phyloP scores from a whole-genome alignment of 1,284 basidiomycete genomes.

The Vanrija sp. region DNA sequence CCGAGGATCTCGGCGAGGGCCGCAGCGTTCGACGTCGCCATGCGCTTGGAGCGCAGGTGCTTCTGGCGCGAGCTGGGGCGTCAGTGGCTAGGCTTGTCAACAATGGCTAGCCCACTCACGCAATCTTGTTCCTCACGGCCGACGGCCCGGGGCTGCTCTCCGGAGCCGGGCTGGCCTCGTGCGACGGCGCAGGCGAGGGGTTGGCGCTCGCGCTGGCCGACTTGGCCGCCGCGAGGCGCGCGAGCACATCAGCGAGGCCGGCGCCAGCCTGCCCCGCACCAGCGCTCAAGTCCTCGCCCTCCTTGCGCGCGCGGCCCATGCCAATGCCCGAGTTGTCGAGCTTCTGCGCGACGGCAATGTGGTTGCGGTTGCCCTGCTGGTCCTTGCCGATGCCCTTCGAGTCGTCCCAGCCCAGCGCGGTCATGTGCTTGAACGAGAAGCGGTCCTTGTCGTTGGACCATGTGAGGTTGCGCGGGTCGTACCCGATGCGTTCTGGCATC shows the following conservation, averaged over 20 bases:
- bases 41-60: conserved; percentile 42
- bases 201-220: conserved; percentile 18
- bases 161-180: conserved; percentile 11
- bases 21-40: conserved; percentile 45
- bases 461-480: conserved; percentile 49
- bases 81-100: conserved; percentile 4
- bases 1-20: conserved; percentile 49
- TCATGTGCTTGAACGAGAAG: conserved; percentile 50
- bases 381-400: conserved; percentile 41
- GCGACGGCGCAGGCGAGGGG: conserved; percentile 18
- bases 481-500: conserved; percentile 42
- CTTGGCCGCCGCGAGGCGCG: conserved; percentile 29
- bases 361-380: conserved; percentile 42
- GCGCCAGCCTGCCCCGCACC: conserved; percentile 46
- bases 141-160: conserved; percentile 26
- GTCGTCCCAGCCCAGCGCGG: conserved; percentile 47
- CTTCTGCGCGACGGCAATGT: conserved; percentile 48
- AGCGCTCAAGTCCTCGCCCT: conserved; percentile 41
- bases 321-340: conserved; percentile 49
- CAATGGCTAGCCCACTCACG: conserved; percentile 32
- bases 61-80: conserved; percentile 39
- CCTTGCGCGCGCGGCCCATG: conserved; percentile 43
- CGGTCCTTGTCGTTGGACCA: conserved; percentile 49
- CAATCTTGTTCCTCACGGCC: conserved; percentile 36
- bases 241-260: conserved; percentile 46